Base-by-base conservation (phyloP, 2,329 filamentous ascomycete genomes). In the Penicillium sp. region DNA sequence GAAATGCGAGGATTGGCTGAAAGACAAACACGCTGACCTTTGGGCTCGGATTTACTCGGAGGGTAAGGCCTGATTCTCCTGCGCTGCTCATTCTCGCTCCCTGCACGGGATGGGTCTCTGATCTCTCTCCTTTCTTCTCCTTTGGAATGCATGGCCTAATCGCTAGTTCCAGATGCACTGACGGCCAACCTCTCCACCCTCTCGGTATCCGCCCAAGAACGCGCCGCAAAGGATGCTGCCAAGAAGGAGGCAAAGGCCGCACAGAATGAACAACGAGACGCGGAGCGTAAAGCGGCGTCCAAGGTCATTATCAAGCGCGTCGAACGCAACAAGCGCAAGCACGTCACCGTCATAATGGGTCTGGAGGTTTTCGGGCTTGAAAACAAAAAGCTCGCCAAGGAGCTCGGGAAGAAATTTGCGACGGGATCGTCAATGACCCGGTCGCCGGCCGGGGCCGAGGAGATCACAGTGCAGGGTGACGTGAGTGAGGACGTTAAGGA, bases 391-490 rank as follows among this genome's bases (percentile, higher is more conserved):
- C 76, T 94, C 6, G 84, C 90, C 43, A 97, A 97, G 75, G 93
- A 97, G 60, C 83, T 97, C 54, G 93, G 93, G 48, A 98, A 97
- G 79, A 97, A 96, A 71, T 97, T 98, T 62, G 93, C 93, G 19
- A 97, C 93, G 7, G 93, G 93, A 1, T 85, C 83, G 11, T 90
- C 84, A 30, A 93, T 98, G 30, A 97, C 91, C 7, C 95, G 96
- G 72, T 79, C 86, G 1, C 79, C 88, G 0, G 83, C 81, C 39
- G 88, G 87, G 15, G 86, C 86, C 13, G 93, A 98, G 69, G 93
- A 97, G 71, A 97, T 98, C 63, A 94, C 94, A 4, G 88, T 98
- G 14, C 93, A 98, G 71, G 93, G 93, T 21, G 93, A 98, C 70
- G 83, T 98, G 48, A 94, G 89, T 65, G 87, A 93, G 58, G 93